Percentiles rank a stretch among this genome's conserved stretches.
phyloP scores from a whole-genome alignment of 345 rosid species.

The Acer campestre region DNA sequence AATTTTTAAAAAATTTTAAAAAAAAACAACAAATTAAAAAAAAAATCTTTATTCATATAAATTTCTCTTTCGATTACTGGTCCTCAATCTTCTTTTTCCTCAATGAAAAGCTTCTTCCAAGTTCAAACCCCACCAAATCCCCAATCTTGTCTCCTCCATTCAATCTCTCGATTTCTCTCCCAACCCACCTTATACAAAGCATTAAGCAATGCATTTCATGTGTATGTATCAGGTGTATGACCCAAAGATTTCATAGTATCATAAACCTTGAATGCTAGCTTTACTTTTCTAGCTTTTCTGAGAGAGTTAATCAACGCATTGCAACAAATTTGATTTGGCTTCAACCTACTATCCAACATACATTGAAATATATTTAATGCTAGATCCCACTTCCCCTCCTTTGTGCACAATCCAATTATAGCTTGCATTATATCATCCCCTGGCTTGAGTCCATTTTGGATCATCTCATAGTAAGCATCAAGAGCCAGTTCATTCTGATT shows the following conservation, averaged over 20 bases:
- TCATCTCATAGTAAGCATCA: constrained; percentile 75
- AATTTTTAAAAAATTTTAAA: too few species aligned
- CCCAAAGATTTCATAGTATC: constrained; percentile 49
- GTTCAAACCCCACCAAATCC: too few species aligned
- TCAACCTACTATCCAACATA: constrained; percentile 49
- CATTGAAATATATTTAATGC: constrained; percentile 53
- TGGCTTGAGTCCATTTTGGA: constrained; percentile 45
- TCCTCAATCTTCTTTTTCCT: too few species aligned
- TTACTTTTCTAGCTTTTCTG: constrained; percentile 64
- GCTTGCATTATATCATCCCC: constrained; percentile 61
- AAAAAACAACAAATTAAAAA: too few species aligned
- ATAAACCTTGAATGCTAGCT: constrained; percentile 61
- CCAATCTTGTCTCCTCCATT: too few species aligned
- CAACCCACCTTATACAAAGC: constrained; percentile 66
- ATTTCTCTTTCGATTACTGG: too few species aligned
- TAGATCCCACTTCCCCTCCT: constrained; percentile 63
- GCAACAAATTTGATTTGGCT: constrained; percentile 69
- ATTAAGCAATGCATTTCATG: constrained; percentile 72
- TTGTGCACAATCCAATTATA: constrained; percentile 55
- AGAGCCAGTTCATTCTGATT: constrained; percentile 63
- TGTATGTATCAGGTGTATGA: constrained; percentile 67
- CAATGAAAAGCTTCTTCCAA: too few species aligned
- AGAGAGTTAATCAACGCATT: constrained; percentile 70
- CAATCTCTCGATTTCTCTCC: too few species aligned
- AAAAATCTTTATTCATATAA: too few species aligned